Percentiles rank a stretch among this genome's conserved stretches.
phyloP scores from a whole-genome alignment of 2,329 filamentous ascomycete genomes.

The Verticillium tricorpus region DNA sequence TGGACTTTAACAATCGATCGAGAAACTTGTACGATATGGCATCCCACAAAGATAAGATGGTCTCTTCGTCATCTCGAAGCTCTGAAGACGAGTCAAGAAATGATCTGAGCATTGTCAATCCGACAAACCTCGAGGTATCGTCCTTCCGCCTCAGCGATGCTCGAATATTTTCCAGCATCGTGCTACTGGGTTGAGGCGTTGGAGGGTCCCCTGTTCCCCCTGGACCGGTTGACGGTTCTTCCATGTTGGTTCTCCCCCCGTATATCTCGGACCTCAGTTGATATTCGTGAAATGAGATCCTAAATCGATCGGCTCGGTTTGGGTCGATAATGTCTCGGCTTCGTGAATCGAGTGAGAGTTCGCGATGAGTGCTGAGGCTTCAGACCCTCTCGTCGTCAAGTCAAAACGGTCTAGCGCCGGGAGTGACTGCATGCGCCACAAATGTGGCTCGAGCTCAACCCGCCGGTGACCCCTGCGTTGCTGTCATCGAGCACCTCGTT shows the following conservation, averaged over 20 bases:
- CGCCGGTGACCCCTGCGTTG: neutral
- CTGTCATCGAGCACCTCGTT: neutral
- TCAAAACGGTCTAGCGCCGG: neutral
- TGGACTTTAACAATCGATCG: constrained; percentile 55
- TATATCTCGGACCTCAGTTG: neutral
- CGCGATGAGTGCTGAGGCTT: neutral
- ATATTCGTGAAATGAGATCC: no score
- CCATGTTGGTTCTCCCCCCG: neutral
- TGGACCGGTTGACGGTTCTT: neutral
- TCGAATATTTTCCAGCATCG: constrained; percentile 45
- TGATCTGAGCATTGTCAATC: constrained; percentile 61
- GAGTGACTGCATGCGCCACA: neutral
- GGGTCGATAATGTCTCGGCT: neutral
- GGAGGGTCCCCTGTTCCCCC: neutral
- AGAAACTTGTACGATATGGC: constrained; percentile 59
- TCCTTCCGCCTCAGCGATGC: constrained; percentile 53
- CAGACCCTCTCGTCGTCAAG: neutral
- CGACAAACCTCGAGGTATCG: constrained; percentile 66
- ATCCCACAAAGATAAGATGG: constrained; percentile 50
- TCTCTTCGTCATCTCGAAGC: constrained; percentile 42
- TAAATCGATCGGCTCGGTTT: neutral
- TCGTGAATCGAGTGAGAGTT: neutral
- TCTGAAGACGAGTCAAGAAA: constrained; percentile 55
- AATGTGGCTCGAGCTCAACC: neutral
- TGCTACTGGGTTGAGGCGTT: constrained; percentile 6